These are phyloP conservation scores for Phytophthora sp. DNA, from an alignment of 352 stramenopile genomes.

Conservation along the genomic window DNA sequence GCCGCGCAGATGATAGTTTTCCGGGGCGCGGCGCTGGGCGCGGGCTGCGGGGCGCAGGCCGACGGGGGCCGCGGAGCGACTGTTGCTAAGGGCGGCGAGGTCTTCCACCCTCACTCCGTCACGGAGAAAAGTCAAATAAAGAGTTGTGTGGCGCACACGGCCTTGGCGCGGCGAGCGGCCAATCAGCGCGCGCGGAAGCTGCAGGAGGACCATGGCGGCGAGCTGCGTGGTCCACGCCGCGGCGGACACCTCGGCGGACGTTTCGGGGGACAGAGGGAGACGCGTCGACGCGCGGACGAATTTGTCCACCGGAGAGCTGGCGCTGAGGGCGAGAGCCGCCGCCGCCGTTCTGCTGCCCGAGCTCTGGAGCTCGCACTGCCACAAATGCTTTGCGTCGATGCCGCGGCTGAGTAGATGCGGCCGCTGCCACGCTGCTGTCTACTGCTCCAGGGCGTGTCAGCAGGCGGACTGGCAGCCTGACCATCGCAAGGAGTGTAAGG, in stretches of 20 bases:
- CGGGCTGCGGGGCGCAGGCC: conserved; percentile 11
- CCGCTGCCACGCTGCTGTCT: conserved; percentile 57
- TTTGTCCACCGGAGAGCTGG: conserved; percentile 34
- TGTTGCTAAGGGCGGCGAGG: conserved; percentile 27
- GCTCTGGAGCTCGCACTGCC: conserved; percentile 67
- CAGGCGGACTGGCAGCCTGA: conserved; percentile 64
- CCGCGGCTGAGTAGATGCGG: conserved; percentile 59
- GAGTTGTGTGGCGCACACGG: too few relatives aligned
- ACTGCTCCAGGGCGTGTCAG: conserved; percentile 75
- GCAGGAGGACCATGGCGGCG: too few relatives aligned
- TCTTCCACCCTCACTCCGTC: conserved; percentile 29
- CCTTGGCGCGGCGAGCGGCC: too few relatives aligned
- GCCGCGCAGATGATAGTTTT: conserved; percentile 42
- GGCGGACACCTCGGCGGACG: conserved; percentile 5
- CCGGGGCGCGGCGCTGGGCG: conserved; percentile 12
- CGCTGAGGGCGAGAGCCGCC: conserved; percentile 32
- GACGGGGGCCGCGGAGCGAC: conserved; percentile 24
- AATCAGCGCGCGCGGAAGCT: too few relatives aligned
- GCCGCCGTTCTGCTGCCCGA: conserved; percentile 54
- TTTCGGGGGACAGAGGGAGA: conserved; percentile 44
- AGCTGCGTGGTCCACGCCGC: too few relatives aligned
- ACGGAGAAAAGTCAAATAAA: too few relatives aligned
- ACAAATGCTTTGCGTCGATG: conserved; percentile 53
- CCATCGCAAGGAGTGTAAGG: conserved; percentile 67
- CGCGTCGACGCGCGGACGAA: conserved; percentile 33